These are phyloP conservation scores for Neofusicoccum parvum DNA, from an alignment of 2,329 filamentous ascomycete genomes.

Conservation along the genomic window DNA sequence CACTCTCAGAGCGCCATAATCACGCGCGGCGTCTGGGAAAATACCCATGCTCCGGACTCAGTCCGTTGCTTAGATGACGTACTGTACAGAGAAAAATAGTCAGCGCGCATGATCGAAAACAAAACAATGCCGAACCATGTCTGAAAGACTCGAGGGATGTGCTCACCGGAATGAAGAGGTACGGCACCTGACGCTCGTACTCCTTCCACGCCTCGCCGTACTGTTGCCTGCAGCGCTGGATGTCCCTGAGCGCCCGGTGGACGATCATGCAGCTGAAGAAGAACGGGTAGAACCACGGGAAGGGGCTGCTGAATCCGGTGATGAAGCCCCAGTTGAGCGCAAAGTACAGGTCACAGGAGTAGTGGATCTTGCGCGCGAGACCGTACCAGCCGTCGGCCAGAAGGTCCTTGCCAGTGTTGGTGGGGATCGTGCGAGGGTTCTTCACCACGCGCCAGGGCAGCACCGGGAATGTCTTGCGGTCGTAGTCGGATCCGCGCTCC, in stretches of 20 bases:
- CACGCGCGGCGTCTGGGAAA: not conserved
- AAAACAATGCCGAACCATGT: not conserved
- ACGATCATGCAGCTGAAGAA: slow-evolving; percentile 82
- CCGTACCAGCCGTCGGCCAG: slow-evolving; percentile 87
- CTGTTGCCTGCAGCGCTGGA: slow-evolving; percentile 72
- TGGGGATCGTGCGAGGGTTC: slow-evolving; percentile 77
- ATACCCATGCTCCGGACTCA: not conserved
- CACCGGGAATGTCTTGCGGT: slow-evolving; percentile 83
- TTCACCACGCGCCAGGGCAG: slow-evolving; percentile 84
- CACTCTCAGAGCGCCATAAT: not conserved
- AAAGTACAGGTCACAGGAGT: slow-evolving; percentile 79
- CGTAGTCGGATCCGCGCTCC: slow-evolving; percentile 67
- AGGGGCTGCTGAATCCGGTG: slow-evolving; percentile 77
- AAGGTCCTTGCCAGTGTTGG: slow-evolving; percentile 72
- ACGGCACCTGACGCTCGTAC: slow-evolving; percentile 79
- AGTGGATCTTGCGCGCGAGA: slow-evolving; percentile 77
- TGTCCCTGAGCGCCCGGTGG: slow-evolving; percentile 75
- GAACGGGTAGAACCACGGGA: slow-evolving; percentile 86
- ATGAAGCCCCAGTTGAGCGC: slow-evolving; percentile 78
- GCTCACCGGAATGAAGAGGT: slow-evolving; percentile 74
- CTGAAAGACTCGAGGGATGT: not conserved
- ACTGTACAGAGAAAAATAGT: not conserved
- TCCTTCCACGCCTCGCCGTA: slow-evolving; percentile 82
- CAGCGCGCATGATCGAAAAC: not conserved
- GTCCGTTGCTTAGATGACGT: slow-evolving; percentile 16